These are phyloP conservation scores for Sordaria brevicollis DNA, from an alignment of 495 filamentous ascomycete species.

Conservation along the genomic window DNA sequence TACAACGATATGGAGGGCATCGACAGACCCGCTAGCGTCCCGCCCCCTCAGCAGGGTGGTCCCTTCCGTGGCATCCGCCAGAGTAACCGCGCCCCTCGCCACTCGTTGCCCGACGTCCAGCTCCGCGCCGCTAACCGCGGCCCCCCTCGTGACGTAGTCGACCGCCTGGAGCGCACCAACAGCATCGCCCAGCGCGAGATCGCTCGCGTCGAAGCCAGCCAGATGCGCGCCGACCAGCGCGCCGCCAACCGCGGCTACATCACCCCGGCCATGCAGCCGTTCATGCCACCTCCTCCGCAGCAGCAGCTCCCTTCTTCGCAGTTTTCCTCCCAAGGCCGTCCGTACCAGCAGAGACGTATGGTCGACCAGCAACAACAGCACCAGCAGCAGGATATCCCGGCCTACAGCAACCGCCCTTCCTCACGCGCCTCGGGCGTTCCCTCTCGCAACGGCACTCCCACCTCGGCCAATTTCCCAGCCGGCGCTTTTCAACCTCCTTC, in stretches of 20 bases:
- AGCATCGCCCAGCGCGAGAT: slow-evolving; percentile 31
- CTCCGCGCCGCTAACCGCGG: slow-evolving; percentile 22
- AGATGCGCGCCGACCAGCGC: slow-evolving; percentile 26
- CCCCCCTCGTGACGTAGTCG: background rate
- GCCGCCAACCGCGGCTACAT: slow-evolving; percentile 20
- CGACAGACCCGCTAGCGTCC: slow-evolving; percentile 1
- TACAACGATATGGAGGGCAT: slow-evolving; percentile 6
- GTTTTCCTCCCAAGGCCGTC: too few species aligned
- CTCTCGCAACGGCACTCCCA: background rate
- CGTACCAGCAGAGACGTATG: too few species aligned
- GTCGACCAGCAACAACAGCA: background rate
- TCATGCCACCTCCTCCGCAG: background rate
- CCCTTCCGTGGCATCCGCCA: slow-evolving; percentile 10
- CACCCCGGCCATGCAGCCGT: background rate
- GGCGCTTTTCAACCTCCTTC: too few species aligned
- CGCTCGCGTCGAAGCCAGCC: slow-evolving; percentile 31
- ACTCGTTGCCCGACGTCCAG: slow-evolving; percentile 20
- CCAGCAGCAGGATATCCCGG: background rate
- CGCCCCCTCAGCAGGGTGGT: background rate
- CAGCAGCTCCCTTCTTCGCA: too few species aligned
- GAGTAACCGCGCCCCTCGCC: slow-evolving; percentile 18
- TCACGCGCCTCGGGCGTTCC: background rate
- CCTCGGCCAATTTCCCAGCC: too few species aligned
- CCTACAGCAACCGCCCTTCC: background rate
- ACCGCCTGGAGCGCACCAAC: slow-evolving; percentile 29